Conservation (phyloP, 495 filamentous ascomycete species). For the Penicillium macrosclerotiorum region DNA sequence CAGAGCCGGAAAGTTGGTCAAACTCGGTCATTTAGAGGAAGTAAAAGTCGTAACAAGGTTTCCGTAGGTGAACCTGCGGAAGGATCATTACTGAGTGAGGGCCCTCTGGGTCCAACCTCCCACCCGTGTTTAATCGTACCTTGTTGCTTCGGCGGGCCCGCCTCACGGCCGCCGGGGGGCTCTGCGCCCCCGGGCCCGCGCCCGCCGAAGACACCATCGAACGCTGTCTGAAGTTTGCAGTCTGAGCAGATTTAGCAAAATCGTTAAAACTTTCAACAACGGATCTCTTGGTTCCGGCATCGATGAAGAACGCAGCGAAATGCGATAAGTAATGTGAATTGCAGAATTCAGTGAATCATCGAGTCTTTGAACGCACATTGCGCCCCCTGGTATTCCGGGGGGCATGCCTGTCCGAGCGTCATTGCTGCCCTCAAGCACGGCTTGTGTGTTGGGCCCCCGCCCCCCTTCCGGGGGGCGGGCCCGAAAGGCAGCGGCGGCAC, state of each 20-base stretch:
- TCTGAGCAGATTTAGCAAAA: no score
- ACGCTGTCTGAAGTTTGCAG: slow-evolving; percentile 42
- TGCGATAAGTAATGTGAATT: slow-evolving; percentile 75
- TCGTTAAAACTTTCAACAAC: slow-evolving; percentile 74
- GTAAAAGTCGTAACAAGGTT: no score
- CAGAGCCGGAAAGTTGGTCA: no score
- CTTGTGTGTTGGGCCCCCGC: slow-evolving; percentile 47
- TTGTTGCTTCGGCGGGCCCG: no score
- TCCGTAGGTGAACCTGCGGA: no score
- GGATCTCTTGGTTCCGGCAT: slow-evolving; percentile 71
- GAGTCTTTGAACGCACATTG: slow-evolving; percentile 73
- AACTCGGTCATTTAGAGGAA: no score
- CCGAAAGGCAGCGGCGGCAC: slow-evolving; percentile 47
- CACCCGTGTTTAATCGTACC: no score
- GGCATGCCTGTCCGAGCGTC: slow-evolving; percentile 69
- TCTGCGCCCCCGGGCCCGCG: not conserved
- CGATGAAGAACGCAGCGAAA: slow-evolving; percentile 72
- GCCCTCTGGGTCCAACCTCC: no score
- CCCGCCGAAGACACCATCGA: not conserved
- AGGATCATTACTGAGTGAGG: no score
- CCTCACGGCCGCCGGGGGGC: not conserved
- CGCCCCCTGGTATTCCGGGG: slow-evolving; percentile 60
- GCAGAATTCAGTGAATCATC: slow-evolving; percentile 71
- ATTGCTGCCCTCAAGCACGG: slow-evolving; percentile 51
- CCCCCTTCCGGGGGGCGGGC: slow-evolving; percentile 26